Base-by-base conservation (phyloP, 2,329 filamentous ascomycete species). In the Coniochaeta prunicola region DNA sequence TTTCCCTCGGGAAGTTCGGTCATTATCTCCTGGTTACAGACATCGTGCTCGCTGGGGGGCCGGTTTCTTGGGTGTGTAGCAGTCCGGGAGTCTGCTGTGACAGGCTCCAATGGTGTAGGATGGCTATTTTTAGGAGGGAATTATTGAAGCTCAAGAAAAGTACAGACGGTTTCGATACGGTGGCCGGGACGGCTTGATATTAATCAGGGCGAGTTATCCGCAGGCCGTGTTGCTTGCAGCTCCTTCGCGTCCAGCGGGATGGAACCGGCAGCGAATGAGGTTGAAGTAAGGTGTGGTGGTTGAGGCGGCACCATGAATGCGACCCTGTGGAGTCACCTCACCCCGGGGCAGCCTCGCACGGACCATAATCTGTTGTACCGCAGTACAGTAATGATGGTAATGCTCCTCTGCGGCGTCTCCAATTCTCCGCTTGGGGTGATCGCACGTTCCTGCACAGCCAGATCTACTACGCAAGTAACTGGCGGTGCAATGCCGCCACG, bases 171-270 rank as follows among this genome's bases (percentile, higher is more conserved):
- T 4, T 30, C 9, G 26, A 50, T 17, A 28, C 12, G 45, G 26
- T 30, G 2, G n/a, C 5, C 17, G n/a, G 30, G 5, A 50, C 45
- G 45, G 45, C 45, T 50, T 28, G 45, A 50, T 50, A 50, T 50
- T 54, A 54, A 54, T 19, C 21, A 28, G 30, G 4, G 53, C 30
- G 53, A 34, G 30, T 36, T 54, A 34, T 54, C n/a, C 53, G 30
- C 33, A 34, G n/a, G 53, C 33, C 53, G 53, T 36, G 53, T 53
- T 53, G 36, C 48, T 53, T 53, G 26, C 48, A 53, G 48, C 48
- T 53, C 24, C 13, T 53, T 53, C 48, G 48, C 48, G 13, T 54
- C 53, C 53, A 28, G 21, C 28, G n/a, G 36, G 30, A 17, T 54
- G 53, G 53, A 33, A 17, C 17, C 53, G 53, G 19, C 53, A 54